Conservation (phyloP, 306 rosid genomes). For the Abrus precatorius region DNA sequence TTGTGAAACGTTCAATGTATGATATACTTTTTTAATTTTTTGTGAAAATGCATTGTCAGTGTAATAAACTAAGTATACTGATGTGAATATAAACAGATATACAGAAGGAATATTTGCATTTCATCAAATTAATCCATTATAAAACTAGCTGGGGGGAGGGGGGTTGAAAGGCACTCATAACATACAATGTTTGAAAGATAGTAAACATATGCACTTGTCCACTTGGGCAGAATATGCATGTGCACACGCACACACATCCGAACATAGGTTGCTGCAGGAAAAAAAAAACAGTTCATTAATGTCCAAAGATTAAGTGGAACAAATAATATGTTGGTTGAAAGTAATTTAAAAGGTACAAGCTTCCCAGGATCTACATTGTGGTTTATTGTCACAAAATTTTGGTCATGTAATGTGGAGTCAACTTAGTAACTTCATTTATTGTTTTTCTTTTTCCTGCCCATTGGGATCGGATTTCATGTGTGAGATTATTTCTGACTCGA, state of each 20-base stretch:
- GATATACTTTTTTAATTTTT: constrained; percentile 14
- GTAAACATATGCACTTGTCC: not conserved
- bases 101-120: constrained; percentile 24
- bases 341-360: not conserved
- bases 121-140: constrained; percentile 22
- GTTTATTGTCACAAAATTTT: constrained; percentile 29
- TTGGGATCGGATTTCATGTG: not conserved
- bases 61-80: not conserved
- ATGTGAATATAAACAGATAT: constrained; percentile 13
- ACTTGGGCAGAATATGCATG: not conserved
- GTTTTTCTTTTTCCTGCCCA: constrained; percentile 31
- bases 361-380: not conserved
- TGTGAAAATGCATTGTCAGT: constrained; percentile 23
- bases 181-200: constrained; percentile 4
- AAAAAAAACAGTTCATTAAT: not conserved
- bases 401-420: constrained; percentile 22
- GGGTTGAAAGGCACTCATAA: not conserved
- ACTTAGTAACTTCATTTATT: constrained; percentile 22
- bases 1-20: not conserved
- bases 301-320: constrained; percentile 1
- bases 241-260: constrained; percentile 7
- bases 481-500: not conserved
- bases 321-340: not conserved
- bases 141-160: not conserved
- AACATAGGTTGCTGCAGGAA: constrained; percentile 22